Conservation (phyloP, 202 grass and related monocot species). For the Carex sylvatica region DNA sequence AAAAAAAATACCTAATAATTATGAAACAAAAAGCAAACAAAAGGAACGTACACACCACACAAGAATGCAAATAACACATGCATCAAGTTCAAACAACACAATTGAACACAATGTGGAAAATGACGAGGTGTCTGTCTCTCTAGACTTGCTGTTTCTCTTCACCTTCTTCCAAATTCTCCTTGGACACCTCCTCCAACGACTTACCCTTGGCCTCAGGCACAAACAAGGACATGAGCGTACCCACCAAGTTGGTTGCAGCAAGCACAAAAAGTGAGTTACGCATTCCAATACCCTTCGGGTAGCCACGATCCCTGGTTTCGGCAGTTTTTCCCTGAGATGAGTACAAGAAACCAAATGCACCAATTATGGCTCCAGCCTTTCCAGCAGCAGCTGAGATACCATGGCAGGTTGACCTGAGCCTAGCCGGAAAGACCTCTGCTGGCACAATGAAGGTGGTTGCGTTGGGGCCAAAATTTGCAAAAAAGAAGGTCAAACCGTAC, state of each 20-base stretch:
- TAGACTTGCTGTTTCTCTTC: neutral
- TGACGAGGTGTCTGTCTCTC: neutral
- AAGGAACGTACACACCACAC: too few species aligned
- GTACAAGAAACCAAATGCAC: conserved; percentile 59
- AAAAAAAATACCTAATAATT: too few species aligned
- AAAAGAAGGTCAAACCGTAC: conserved; percentile 47
- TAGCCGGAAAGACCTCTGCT: conserved; percentile 50
- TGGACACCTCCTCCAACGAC: conserved; percentile 68
- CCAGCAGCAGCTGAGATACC: conserved; percentile 48
- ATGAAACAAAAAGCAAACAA: too few species aligned
- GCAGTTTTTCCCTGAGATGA: conserved; percentile 37
- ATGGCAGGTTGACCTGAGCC: conserved; percentile 57
- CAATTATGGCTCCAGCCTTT: conserved; percentile 56
- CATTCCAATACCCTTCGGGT: conserved; percentile 53
- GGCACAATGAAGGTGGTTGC: conserved; percentile 55
- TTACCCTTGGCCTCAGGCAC: conserved; percentile 72
- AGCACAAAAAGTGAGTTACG: conserved; percentile 74
- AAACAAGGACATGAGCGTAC: conserved; percentile 44
- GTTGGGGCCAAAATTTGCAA: conserved; percentile 58
- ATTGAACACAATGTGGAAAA: too few species aligned
- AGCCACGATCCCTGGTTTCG: conserved; percentile 40
- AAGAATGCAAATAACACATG: too few species aligned
- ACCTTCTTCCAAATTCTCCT: conserved; percentile 41
- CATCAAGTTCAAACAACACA: too few species aligned
- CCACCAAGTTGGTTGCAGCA: conserved; percentile 51